Evolutionary conservation across 2,329 filamentous ascomycete species (phyloP), one percentile per base, ranked within the genome.

Genomic region (Cladosporium sp.): DNA sequence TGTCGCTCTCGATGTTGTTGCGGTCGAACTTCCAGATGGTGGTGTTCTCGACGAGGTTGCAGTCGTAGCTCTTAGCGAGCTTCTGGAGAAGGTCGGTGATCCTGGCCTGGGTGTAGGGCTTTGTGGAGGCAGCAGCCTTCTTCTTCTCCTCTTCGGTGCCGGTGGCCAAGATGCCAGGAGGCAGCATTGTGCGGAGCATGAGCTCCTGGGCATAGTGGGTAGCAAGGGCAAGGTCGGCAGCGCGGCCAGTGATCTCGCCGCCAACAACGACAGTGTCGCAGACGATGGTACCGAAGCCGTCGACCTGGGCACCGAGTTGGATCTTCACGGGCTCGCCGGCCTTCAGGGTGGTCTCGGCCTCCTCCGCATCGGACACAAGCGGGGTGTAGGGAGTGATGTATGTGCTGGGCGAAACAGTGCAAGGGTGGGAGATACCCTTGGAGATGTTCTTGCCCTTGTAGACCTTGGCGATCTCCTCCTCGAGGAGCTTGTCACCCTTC

Each of bases 321-420:
- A 99, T 94, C 85, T 99, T 99, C 78, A 96, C 84, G 62, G 90
- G 79, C 80, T 99, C 94, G 63, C 87, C 89, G 54, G 88, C 83
- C 80, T 96, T 90, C 68, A 99, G 83, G 70, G 87, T 86, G 51
- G 84, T 82, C 59, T 83, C 84, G 62, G 93, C 90, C 81, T 99
- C 94, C 73, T 88, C 86, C 74, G 88, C 82, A 72, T 99, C 94
- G 64, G 92, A 87, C 67, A 85, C 86, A 69, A 99, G 82, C 54
- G 94, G 94, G 49, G 94, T 99, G 82, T 97, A 97, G 54, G 94
- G 94, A 59, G 94, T 99, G 75, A 99, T 87, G 78, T 92, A 95
- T 64, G 92, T 89, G 77, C 88, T 89, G 64, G 94, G 94, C 28
- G 94, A 97, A 74, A 99, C 85, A 63, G 94, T 99, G 60, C 91